These are phyloP conservation scores for Begonia peltatifolia DNA, from an alignment of 306 rosid species.

Conservation along the genomic window DNA sequence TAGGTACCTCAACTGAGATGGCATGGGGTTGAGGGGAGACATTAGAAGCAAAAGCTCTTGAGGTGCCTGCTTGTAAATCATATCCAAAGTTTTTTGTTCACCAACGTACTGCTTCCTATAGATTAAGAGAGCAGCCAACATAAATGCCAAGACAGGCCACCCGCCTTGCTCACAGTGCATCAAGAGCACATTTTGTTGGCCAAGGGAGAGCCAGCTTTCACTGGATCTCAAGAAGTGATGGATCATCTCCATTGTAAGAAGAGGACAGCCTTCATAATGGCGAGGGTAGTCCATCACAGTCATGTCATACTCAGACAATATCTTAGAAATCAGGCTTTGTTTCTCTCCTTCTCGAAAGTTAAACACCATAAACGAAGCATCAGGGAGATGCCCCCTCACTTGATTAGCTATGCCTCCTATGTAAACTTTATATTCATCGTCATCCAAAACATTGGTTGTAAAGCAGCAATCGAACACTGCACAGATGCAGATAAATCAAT, in stretches of 20 bases:
- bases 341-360: slow-evolving; percentile 84
- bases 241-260: slow-evolving; percentile 88
- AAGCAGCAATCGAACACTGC: slow-evolving; percentile 96
- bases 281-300: slow-evolving; percentile 93
- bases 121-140: slow-evolving; percentile 87
- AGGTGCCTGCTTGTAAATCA: slow-evolving; percentile 92
- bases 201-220: slow-evolving; percentile 90
- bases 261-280: slow-evolving; percentile 88
- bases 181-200: slow-evolving; percentile 62
- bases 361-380: slow-evolving; percentile 90
- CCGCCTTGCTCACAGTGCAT: slow-evolving; percentile 96
- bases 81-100: slow-evolving; percentile 84
- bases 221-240: slow-evolving; percentile 94
- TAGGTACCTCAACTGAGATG: slow-evolving; percentile 90
- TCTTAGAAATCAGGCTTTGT: slow-evolving; percentile 53
- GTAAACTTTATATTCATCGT: slow-evolving; percentile 52
- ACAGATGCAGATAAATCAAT: neutral
- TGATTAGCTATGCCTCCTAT: slow-evolving; percentile 58
- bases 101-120: slow-evolving; percentile 70
- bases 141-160: slow-evolving; percentile 89
- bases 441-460: slow-evolving; percentile 72
- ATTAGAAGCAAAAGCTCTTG: slow-evolving; percentile 81
- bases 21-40: slow-evolving; percentile 86
- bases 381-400: slow-evolving; percentile 59
- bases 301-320: slow-evolving; percentile 71